Conservation (phyloP, 2,329 filamentous ascomycete genomes). For the Colletotrichum tofieldiae region DNA sequence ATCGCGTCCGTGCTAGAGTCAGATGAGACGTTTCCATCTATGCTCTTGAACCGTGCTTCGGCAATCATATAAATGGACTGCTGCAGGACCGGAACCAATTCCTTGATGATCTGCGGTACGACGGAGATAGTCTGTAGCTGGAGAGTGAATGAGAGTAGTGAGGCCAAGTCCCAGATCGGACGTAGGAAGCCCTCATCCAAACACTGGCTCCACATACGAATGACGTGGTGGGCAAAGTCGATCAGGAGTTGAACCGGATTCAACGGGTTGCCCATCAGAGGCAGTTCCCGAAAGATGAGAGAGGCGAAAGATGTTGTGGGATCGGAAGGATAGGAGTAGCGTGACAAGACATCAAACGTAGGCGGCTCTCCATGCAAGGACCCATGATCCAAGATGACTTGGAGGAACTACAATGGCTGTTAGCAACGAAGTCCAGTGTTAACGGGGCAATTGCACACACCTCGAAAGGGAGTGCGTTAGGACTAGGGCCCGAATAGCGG, state of each 20-base stretch:
- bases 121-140: slow-evolving; percentile 73
- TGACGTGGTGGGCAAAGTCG: slow-evolving; percentile 75
- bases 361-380: slow-evolving; percentile 69
- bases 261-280: slow-evolving; percentile 65
- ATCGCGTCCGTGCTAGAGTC: slow-evolving; percentile 49
- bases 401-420: slow-evolving; percentile 65
- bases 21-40: slow-evolving; percentile 63
- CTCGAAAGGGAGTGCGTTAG: slow-evolving; percentile 57
- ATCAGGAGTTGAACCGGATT: slow-evolving; percentile 71
- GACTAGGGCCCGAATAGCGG: slow-evolving; percentile 2
- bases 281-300: slow-evolving; percentile 78
- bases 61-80: slow-evolving; percentile 74
- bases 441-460: slow-evolving; percentile 51
- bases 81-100: slow-evolving; percentile 69
- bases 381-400: slow-evolving; percentile 76
- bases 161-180: slow-evolving; percentile 77
- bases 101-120: slow-evolving; percentile 71
- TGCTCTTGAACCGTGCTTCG: slow-evolving; percentile 68
- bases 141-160: slow-evolving; percentile 76
- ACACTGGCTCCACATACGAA: slow-evolving; percentile 79
- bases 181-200: slow-evolving; percentile 74
- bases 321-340: slow-evolving; percentile 76
- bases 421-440: slow-evolving; percentile 40
- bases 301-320: slow-evolving; percentile 75
- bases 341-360: slow-evolving; percentile 78